These are phyloP conservation scores for Aspergillus sp. DNA, from an alignment of 2,329 filamentous ascomycete species.

Conservation along the genomic window DNA sequence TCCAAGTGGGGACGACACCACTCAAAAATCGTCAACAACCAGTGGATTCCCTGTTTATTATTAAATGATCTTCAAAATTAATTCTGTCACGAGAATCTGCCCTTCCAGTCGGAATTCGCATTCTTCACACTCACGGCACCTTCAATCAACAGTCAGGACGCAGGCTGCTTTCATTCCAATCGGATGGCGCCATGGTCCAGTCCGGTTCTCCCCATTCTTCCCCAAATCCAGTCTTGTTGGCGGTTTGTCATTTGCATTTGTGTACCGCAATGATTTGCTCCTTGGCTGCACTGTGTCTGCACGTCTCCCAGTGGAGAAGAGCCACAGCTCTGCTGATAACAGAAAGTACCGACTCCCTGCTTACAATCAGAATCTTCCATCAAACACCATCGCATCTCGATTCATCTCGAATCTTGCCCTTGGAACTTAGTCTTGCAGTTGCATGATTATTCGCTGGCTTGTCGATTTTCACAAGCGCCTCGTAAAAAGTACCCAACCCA, in stretches of 20 bases:
- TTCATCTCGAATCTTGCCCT: background rate
- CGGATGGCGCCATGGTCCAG: background rate
- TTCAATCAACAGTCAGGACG: too few relatives aligned
- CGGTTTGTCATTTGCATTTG: slow-evolving; percentile 16
- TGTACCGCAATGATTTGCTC: slow-evolving; percentile 23
- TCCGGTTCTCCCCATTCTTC: background rate
- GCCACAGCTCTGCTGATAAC: slow-evolving; percentile 17
- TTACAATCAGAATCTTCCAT: background rate
- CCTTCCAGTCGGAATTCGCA: background rate
- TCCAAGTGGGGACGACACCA: slow-evolving; percentile 5
- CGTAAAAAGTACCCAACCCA: background rate
- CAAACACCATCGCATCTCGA: background rate
- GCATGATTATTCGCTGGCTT: background rate
- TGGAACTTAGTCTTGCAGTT: background rate
- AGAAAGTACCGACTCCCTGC: slow-evolving; percentile 11
- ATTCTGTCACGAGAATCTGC: background rate
- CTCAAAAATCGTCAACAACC: background rate
- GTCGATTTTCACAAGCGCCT: background rate
- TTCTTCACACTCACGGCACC: too few relatives aligned
- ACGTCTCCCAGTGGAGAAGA: slow-evolving; percentile 16
- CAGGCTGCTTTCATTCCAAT: background rate
- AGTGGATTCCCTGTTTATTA: slow-evolving; percentile 16
- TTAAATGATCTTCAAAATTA: slow-evolving; percentile 19
- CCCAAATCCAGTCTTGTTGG: slow-evolving; percentile 4
- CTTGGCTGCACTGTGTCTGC: slow-evolving; percentile 16